A percentile compares a stretch with the other conserved stretches of the same genome.
phyloP scores from a whole-genome alignment of 306 rosid species.

The Gastrolobium villosum region DNA sequence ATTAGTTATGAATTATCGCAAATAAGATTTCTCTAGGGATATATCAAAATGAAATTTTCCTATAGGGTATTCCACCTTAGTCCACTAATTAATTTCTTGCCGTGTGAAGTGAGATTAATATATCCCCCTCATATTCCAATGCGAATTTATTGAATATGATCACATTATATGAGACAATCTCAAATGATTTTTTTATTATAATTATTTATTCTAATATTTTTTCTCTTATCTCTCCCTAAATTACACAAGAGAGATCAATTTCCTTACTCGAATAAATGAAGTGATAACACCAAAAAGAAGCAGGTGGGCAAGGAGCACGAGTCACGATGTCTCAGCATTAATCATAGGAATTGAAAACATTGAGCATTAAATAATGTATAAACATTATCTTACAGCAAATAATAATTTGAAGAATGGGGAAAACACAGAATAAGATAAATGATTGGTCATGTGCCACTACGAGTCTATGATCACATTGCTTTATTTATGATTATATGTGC shows the following conservation, averaged over 20 bases:
- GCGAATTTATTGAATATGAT: too few species aligned
- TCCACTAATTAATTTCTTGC: background rate
- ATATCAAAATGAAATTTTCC: background rate
- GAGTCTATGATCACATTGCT: background rate
- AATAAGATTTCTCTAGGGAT: too few species aligned
- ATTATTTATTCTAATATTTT: too few species aligned
- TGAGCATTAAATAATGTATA: background rate
- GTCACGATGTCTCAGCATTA: slow-evolving; percentile 8
- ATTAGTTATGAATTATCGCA: background rate
- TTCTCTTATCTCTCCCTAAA: too few species aligned
- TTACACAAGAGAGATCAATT: too few species aligned
- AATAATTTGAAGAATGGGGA: background rate
- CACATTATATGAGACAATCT: too few species aligned
- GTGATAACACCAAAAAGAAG: background rate
- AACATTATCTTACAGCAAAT: background rate
- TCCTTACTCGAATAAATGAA: background rate
- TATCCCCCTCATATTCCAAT: background rate
- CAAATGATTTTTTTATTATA: too few species aligned
- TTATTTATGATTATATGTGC: background rate
- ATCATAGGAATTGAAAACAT: background rate
- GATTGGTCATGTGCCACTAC: background rate
- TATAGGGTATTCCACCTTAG: background rate
- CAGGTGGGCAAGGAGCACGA: background rate
- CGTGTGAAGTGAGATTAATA: background rate
- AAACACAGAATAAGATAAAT: slow-evolving; percentile 5